Evolutionary conservation across 805 yeast genomes (phyloP), one percentile per base, ranked within the genome.

Genomic region (Debaryomyces tyrocola): DNA sequence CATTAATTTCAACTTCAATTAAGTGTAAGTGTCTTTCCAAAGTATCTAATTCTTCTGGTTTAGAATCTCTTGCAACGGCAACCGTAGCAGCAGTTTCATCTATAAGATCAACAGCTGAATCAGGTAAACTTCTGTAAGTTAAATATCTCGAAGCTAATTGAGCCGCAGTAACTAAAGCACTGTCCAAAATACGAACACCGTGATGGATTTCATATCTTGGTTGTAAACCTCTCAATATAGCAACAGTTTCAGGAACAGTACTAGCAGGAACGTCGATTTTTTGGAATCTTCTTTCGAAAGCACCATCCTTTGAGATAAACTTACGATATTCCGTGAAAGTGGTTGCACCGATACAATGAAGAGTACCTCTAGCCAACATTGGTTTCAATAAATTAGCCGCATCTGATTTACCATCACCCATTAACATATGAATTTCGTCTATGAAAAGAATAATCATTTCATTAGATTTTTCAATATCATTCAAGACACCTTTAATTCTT

Each of bases 351-450:
- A 91, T 91, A 69, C 97, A 96, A 69, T 94, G 97, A 62, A 94
- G 82, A 43, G 87, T 79, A 57, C 99, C 98, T 71, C 99, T 84
- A 2, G 99, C 97, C 53, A 94, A 80, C 79, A 95, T 95, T 33
- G 99, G 99, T 73, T 94, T 94, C 66, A 94, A 81, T 60, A 94
- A 80, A 69, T 94, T 94, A 35, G 99, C 99, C 37, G 96, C 96
- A 67, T 94, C 99, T 52, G 87, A 83, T 71, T 91, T 94, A 64
- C 99, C 99, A 64, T 94, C 96, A 58, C 99, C 99, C 99, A 94
- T 94, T 56, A 94, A 81, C 97, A 94, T 94, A 72, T 94, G 99
- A 64, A 94, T 94, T 71, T 94, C 99, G 72, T 94, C 99, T 59
- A 94, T 88, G 74, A 94, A 94, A 48, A 94, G 77, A 53, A 94